Base-by-base conservation (phyloP, 805 yeast genomes). In the Wickerhamomyces pijperi region DNA sequence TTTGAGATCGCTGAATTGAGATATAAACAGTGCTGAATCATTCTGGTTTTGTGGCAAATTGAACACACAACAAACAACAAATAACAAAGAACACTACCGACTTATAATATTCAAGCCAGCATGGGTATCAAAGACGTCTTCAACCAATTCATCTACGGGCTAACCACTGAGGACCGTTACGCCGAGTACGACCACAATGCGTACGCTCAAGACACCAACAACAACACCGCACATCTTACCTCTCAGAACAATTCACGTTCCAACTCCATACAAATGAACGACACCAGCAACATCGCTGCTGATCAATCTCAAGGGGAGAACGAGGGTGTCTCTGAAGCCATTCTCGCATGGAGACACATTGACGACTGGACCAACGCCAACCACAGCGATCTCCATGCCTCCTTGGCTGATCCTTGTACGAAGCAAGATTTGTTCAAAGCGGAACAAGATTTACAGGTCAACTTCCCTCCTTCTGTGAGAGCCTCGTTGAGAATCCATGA, bases 311-410 rank as follows among this genome's bases (percentile, higher is more conserved):
- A n/a, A n/a, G 32, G 32, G 7, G 5, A 51, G 6, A 53, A 56
- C 15, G 82, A 76, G 34, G 94, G 94, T 36, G 79, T 82, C 19
- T 77, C 90, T 39, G 85, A 88, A 45, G 66, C 73, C 2, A 67
- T 80, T 29, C 72, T 78, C 18, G 82, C 96, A 12, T 90, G 97
- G 97, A 72, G 82, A 45, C 88, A 88, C 51, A 77, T 90, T 42
- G 90, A 84, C 48, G 66, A 75, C 16, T 90, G 97, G 96, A 65
- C 90, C 16, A 69, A 73, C 28, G 74, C 75, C 40, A 72, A 85
- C 58, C 81, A 79, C 46, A 83, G 92, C 2, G 98, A 90, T 60
- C 65, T 92, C 41, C 72, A 70, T 43, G 88, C 84, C 41, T 78
- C 92, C 37, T 62, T 90, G 45, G 77, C 79, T 53, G 79, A 75